A percentile compares a stretch with the other conserved stretches of the same genome.
phyloP scores from a whole-genome alignment of 768 basidiomycete genomes.

The Leccinum ochraceum region DNA sequence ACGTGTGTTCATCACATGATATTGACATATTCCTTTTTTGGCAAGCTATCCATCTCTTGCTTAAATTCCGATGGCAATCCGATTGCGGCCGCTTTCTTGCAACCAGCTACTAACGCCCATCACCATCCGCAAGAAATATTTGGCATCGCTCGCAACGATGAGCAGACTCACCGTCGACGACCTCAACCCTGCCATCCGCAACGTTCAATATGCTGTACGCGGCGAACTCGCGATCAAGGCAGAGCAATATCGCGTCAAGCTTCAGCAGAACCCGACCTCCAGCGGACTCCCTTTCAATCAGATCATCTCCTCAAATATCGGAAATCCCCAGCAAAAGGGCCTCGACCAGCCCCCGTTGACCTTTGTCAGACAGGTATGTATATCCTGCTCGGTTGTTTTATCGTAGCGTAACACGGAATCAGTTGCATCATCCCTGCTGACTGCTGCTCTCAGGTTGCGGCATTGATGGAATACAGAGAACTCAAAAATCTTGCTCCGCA shows the following conservation, averaged over 20 bases:
- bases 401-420: neutral
- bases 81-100: slow-evolving; percentile 6
- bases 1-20: slow-evolving; percentile 10
- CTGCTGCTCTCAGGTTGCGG: slow-evolving; percentile 62
- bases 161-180: slow-evolving; percentile 62
- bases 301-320: slow-evolving; percentile 95
- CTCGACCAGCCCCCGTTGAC: slow-evolving; percentile 93
- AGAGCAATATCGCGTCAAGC: slow-evolving; percentile 72
- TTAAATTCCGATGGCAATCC: slow-evolving; percentile 14
- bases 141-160: slow-evolving; percentile 38
- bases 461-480: slow-evolving; percentile 89
- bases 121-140: slow-evolving; percentile 2
- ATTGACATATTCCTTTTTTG: neutral
- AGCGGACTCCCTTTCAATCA: slow-evolving; percentile 79
- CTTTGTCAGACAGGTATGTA: slow-evolving; percentile 82
- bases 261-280: slow-evolving; percentile 49
- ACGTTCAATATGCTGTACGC: slow-evolving; percentile 96
- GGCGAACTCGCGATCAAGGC: slow-evolving; percentile 97
- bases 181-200: slow-evolving; percentile 81
- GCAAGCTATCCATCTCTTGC: neutral
- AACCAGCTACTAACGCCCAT: neutral
- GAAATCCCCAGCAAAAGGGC: slow-evolving; percentile 96
- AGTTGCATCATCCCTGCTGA: slow-evolving; percentile 2
- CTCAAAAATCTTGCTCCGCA: slow-evolving; percentile 73
- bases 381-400: neutral